phyloP scores from a whole-genome alignment of 208 protist species.

The Endotrypanum monterogeii region DNA sequence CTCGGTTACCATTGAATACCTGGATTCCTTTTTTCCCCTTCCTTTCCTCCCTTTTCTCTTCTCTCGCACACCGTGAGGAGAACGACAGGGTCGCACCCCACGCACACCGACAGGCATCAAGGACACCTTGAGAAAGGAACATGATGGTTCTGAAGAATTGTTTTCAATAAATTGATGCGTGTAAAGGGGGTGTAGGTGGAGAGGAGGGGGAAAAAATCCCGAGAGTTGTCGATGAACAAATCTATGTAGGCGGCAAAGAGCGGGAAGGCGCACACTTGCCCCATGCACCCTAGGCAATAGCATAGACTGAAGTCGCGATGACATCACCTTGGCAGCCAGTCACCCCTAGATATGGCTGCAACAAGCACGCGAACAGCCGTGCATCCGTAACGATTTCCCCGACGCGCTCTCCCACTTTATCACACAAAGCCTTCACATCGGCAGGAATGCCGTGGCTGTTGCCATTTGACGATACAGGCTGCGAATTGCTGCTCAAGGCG shows the following conservation, averaged over 20 bases:
- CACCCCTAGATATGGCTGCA: conserved; percentile 38
- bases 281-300: background rate
- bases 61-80: background rate
- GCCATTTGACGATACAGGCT: background rate
- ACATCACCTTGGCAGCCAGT: conserved; percentile 8
- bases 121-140: background rate
- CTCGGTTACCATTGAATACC: background rate
- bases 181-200: background rate
- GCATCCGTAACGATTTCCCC: conserved; percentile 32
- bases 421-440: background rate
- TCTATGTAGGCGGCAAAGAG: too few species aligned
- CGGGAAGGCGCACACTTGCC: too few species aligned
- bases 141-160: background rate
- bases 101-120: background rate
- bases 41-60: too few species aligned
- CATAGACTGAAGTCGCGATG: background rate
- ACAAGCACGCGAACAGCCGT: conserved; percentile 27
- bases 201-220: background rate
- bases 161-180: background rate
- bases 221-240: too few species aligned
- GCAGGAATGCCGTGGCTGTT: background rate
- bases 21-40: background rate
- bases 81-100: background rate
- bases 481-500: background rate
- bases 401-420: conserved; percentile 22